Conservation (phyloP, 371 early-diverging fungal genomes). For the Phascolomyces articulosus region DNA sequence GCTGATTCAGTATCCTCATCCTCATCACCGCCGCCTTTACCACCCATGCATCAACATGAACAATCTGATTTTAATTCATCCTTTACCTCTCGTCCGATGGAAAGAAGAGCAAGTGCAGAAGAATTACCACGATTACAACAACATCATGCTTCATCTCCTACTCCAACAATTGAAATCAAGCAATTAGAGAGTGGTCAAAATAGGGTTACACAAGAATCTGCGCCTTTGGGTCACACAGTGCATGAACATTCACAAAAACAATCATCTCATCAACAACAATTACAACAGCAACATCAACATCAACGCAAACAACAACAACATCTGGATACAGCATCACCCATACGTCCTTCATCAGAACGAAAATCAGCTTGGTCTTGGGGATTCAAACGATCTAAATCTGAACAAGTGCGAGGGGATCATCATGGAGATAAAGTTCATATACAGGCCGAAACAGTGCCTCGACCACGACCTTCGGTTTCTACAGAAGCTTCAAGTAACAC, state of each 20-base stretch:
- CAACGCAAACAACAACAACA: slow-evolving; percentile 14
- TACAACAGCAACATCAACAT: too few species aligned
- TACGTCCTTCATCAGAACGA: slow-evolving; percentile 12
- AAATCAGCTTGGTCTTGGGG: slow-evolving; percentile 31
- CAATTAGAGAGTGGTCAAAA: not conserved
- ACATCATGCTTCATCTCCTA: not conserved
- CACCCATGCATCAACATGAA: not conserved
- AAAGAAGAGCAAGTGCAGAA: not conserved
- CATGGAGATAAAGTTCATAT: not conserved
- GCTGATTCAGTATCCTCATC: too few species aligned
- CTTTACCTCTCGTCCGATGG: not conserved
- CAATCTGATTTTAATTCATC: not conserved
- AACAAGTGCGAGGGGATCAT: slow-evolving; percentile 14
- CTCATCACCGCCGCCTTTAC: not conserved
- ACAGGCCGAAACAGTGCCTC: slow-evolving; percentile 4
- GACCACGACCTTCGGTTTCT: slow-evolving; percentile 15
- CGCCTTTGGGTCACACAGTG: not conserved
- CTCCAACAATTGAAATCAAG: not conserved
- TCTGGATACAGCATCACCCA: not conserved
- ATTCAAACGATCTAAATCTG: slow-evolving; percentile 18
- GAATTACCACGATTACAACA: not conserved
- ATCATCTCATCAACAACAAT: too few species aligned
- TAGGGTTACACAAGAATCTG: not conserved
- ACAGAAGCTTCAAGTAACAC: not conserved
- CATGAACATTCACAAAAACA: slow-evolving; percentile 9